A percentile compares a stretch with the other conserved stretches of the same genome.
These are phyloP conservation scores for Rhamnella rubrinervis DNA, from an alignment of 331 rosid species.

Conservation along the genomic window DNA sequence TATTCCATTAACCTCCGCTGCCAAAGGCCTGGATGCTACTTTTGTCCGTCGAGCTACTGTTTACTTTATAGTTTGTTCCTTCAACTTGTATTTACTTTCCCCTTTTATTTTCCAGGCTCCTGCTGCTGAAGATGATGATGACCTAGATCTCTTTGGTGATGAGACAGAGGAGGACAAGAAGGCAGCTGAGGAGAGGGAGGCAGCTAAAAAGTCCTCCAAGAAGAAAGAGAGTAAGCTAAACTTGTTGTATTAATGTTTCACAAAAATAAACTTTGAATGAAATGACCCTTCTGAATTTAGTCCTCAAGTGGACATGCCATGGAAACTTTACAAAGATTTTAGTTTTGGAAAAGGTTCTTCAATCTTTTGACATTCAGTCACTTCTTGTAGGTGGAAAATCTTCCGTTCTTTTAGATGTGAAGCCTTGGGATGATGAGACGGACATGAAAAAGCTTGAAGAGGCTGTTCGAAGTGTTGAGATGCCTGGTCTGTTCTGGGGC, in stretches of 20 bases:
- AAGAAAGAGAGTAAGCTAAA: conserved; percentile 73
- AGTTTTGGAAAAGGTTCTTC: background rate
- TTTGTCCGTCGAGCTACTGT: no score
- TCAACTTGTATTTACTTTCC: background rate
- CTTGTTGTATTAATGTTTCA: background rate
- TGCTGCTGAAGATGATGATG: conserved; percentile 65
- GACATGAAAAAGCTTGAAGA: conserved; percentile 94
- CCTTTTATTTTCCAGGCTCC: conserved; percentile 43
- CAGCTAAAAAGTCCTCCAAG: conserved; percentile 71
- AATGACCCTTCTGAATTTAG: background rate
- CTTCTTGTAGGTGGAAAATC: conserved; percentile 66
- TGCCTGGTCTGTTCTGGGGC: conserved; percentile 82
- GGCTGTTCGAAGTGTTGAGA: conserved; percentile 64
- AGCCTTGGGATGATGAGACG: conserved; percentile 94
- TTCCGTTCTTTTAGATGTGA: conserved; percentile 75
- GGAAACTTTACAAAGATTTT: background rate
- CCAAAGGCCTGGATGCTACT: no score
- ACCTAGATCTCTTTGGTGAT: conserved; percentile 86
- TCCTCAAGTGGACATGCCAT: background rate
- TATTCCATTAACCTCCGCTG: no score
- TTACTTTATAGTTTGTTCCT: background rate
- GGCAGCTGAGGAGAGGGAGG: conserved; percentile 81
- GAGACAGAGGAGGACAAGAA: conserved; percentile 92
- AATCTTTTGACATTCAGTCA: conserved; percentile 2
- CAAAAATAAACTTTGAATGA: background rate